Conservation (phyloP, 2,329 filamentous ascomycete genomes). For the Fusarium sp. region DNA sequence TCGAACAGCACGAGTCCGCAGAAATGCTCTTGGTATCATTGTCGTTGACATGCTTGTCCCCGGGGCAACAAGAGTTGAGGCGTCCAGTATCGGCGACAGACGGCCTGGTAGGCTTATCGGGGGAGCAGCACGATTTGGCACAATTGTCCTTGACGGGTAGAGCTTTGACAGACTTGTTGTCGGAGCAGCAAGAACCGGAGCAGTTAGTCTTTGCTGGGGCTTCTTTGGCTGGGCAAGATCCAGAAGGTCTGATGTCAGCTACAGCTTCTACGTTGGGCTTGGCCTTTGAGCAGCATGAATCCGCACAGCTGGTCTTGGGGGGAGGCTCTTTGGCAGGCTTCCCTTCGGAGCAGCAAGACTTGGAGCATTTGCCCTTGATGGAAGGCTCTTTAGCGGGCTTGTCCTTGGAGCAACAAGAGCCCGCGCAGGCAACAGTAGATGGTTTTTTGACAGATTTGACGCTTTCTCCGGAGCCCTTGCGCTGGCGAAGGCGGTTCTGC, state of each 20-base stretch:
- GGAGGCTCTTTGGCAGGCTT: too few species aligned
- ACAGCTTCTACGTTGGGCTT: constrained; percentile 1
- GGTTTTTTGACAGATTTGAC: constrained; percentile 8
- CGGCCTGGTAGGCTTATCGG: not conserved
- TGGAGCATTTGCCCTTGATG: too few species aligned
- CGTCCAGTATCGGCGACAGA: too few species aligned
- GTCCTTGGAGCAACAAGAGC: too few species aligned
- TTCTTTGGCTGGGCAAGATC: not conserved
- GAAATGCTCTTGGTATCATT: not conserved
- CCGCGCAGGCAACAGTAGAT: not conserved
- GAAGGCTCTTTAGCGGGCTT: too few species aligned
- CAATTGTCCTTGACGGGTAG: too few species aligned
- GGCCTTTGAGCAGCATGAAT: constrained; percentile 32
- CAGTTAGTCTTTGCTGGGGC: not conserved
- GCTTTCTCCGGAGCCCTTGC: constrained; percentile 32
- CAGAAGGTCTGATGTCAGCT: constrained; percentile 4
- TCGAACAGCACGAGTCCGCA: too few species aligned
- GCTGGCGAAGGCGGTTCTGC: constrained; percentile 23
- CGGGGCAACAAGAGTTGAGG: not conserved
- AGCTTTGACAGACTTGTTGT: not conserved
- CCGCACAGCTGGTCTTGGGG: constrained; percentile 20
- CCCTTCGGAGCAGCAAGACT: too few species aligned
- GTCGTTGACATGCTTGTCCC: not conserved
- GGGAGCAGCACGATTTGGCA: not conserved
- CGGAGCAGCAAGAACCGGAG: not conserved